Evolutionary conservation across 257 asterid genomes (phyloP).

Genomic region (Rhazya stricta): DNA sequence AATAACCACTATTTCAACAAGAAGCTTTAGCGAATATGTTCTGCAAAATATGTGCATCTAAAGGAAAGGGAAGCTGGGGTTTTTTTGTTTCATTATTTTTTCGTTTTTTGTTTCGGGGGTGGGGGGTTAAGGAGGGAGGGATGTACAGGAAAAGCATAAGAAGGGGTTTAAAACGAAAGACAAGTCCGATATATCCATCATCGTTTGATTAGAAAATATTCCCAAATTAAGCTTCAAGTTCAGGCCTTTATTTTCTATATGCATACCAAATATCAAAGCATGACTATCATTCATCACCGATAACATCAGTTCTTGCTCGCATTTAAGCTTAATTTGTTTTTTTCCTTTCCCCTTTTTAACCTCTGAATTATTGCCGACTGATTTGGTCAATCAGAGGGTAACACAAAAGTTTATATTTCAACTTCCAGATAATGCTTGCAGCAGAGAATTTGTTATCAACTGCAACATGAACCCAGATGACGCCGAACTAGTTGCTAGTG

Average conservation of each 20-base stretch:
- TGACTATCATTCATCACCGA: no score
- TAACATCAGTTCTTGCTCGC: not conserved
- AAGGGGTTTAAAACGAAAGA: not conserved
- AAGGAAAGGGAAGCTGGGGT: no score
- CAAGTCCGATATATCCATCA: not conserved
- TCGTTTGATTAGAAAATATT: no score
- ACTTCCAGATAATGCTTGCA: not conserved
- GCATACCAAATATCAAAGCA: not conserved
- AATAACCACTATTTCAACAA: no score
- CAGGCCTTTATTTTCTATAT: not conserved
- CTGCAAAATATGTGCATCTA: not conserved
- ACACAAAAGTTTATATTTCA: no score
- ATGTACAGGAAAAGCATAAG: not conserved
- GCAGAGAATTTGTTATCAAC: not conserved
- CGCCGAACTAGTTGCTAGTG: not conserved
- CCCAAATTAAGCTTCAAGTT: not conserved
- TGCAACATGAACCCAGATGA: not conserved
- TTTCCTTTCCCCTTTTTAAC: not conserved
- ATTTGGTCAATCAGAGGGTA: not conserved
- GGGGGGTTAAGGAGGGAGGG: no score
- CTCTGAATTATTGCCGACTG: not conserved
- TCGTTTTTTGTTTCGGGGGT: no score
- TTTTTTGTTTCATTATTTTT: no score
- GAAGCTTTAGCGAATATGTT: not conserved
- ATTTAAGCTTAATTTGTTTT: not conserved